Evolutionary conservation across 139 green algal genomes (phyloP).

Genomic region (Chlamydomonas schloesseri): DNA sequence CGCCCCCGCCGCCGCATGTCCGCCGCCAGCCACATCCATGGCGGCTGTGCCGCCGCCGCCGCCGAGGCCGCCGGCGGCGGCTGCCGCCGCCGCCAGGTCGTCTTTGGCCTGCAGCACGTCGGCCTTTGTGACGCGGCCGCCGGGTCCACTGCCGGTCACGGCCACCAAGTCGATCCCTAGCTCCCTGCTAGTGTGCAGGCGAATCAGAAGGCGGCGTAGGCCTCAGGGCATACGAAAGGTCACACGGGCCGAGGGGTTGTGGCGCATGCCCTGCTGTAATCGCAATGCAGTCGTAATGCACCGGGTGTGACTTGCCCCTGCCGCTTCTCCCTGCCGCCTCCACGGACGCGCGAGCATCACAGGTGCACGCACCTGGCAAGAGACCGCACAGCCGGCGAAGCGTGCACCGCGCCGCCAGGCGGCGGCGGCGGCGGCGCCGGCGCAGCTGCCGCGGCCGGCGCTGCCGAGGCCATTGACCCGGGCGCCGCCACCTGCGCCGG

Average conservation of each 20-base stretch:
- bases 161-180: constrained; percentile 67
- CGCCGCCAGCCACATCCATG: no score
- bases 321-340: no score
- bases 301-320: no score
- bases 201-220: no score
- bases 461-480: neutral
- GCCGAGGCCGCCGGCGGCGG: neutral
- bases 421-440: neutral
- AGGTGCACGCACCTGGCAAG: constrained; percentile 70
- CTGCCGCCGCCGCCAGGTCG: neutral
- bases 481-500: neutral
- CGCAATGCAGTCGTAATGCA: no score
- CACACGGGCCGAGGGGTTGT: no score
- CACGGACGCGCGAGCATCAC: no score
- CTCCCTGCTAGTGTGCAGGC: constrained; percentile 49
- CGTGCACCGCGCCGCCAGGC: constrained; percentile 54
- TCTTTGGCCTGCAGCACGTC: constrained; percentile 52
- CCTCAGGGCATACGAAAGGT: no score
- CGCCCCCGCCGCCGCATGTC: neutral
- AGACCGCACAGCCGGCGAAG: constrained; percentile 76
- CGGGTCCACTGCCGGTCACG: constrained; percentile 71
- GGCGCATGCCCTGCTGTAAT: no score
- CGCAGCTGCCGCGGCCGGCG: neutral
- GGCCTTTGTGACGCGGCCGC: constrained; percentile 79
- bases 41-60: neutral